Conservation (phyloP, 306 rosid species). For the Prunus mume region DNA sequence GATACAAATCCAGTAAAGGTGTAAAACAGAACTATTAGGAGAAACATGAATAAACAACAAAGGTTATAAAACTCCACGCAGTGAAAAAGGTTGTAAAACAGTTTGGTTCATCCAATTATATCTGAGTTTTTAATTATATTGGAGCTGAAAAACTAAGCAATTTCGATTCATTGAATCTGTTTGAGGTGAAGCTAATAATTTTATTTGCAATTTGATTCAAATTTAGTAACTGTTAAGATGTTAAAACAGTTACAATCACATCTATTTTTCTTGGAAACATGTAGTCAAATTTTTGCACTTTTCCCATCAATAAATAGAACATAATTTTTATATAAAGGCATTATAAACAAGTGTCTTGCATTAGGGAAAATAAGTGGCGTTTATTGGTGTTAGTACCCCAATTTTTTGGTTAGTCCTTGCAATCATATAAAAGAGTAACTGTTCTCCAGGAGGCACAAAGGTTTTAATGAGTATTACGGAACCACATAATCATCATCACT, state of each 20-base stretch:
- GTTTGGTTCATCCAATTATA: neutral
- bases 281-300: neutral
- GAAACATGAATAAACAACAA: neutral
- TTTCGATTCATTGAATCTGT: neutral
- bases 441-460: neutral
- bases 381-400: neutral
- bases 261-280: neutral
- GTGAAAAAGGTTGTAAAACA: neutral
- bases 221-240: neutral
- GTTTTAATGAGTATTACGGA: neutral
- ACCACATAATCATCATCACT: too few species aligned
- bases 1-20: neutral
- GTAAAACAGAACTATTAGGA: neutral
- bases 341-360: too few species aligned
- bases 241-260: too few species aligned
- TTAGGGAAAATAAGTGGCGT: neutral
- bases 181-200: neutral
- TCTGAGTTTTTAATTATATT: neutral
- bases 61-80: neutral
- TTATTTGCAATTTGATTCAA: neutral
- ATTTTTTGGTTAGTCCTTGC: neutral
- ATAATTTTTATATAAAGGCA: neutral
- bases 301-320: neutral
- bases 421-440: neutral
- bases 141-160: neutral